phyloP scores from a whole-genome alignment of 257 asterid species.

The Nicotiana benthamiana region DNA sequence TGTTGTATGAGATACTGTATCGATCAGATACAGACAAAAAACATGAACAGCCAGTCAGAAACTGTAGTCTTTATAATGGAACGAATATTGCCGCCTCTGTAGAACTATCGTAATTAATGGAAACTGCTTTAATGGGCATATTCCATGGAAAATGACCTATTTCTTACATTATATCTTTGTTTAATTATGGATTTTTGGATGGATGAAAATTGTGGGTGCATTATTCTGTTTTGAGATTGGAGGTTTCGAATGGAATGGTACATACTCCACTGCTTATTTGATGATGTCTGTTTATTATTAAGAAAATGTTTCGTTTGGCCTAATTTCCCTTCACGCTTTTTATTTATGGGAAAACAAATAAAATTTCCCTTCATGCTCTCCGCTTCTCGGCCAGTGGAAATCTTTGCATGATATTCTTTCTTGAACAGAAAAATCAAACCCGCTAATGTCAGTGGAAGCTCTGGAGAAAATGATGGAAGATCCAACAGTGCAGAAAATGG shows the following conservation, averaged over 20 bases:
- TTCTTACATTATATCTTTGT: not conserved
- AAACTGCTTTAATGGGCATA: not conserved
- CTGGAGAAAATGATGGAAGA: slow-evolving; percentile 99
- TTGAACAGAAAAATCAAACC: slow-evolving; percentile 41
- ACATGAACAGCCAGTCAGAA: not conserved
- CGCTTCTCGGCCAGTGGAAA: not conserved
- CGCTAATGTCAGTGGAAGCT: slow-evolving; percentile 82
- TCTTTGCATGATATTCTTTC: not conserved
- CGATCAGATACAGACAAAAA: not conserved
- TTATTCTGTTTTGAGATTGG: not conserved
- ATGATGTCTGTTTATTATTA: not conserved
- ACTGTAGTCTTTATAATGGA: not conserved
- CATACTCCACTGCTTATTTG: not conserved
- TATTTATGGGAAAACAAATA: not conserved
- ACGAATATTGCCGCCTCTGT: not conserved
- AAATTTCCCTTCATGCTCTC: not conserved
- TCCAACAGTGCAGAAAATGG: slow-evolving; percentile 94
- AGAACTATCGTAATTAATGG: not conserved
- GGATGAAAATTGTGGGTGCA: not conserved
- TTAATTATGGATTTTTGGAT: too few species aligned
- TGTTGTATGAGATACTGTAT: not conserved
- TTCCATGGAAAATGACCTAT: not conserved
- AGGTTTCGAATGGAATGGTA: not conserved
- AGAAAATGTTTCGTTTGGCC: not conserved
- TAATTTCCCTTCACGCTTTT: not conserved